Percentiles rank a stretch among this genome's conserved stretches.
Evolutionary conservation across 2,329 filamentous ascomycete genomes (phyloP).

Genomic region (Sarocladium oryzae): DNA sequence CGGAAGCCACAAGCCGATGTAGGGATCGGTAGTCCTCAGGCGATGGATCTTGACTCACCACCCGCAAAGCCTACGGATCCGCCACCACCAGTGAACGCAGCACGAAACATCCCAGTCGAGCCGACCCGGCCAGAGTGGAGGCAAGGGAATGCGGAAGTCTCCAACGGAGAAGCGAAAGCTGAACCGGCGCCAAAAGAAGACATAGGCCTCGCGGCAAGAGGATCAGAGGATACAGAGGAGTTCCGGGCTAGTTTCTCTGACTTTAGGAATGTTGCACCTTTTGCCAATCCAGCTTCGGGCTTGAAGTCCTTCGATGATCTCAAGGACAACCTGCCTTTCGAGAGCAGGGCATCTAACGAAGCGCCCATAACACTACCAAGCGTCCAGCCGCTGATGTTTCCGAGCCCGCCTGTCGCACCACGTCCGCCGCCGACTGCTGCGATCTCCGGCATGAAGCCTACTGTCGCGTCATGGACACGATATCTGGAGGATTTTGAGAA

Average conservation of each 20-base stretch:
- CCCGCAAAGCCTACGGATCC: conserved; percentile 17
- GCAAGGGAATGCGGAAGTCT: conserved; percentile 36
- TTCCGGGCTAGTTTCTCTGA: conserved; percentile 49
- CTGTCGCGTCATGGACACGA: conserved; percentile 36
- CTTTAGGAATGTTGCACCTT: conserved; percentile 49
- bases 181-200: neutral
- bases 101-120: conserved; percentile 51
- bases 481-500: conserved; percentile 47
- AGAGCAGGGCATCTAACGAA: conserved; percentile 41
- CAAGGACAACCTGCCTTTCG: conserved; percentile 50
- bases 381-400: conserved; percentile 34
- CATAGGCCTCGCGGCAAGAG: conserved; percentile 21
- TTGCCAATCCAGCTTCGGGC: conserved; percentile 39
- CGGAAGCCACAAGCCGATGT: conserved; percentile 25
- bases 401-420: conserved; percentile 43
- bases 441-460: conserved; percentile 38
- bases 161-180: conserved; percentile 13
- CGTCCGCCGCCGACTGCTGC: conserved; percentile 36
- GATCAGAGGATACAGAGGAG: conserved; percentile 51
- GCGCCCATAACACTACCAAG: conserved; percentile 28
- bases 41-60: conserved; percentile 61
- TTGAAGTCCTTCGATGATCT: conserved; percentile 50
- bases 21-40: conserved; percentile 42
- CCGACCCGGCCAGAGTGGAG: conserved; percentile 55
- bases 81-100: conserved; percentile 18